phyloP scores from a whole-genome alignment of 805 yeast species.

The Pichia heedii region DNA sequence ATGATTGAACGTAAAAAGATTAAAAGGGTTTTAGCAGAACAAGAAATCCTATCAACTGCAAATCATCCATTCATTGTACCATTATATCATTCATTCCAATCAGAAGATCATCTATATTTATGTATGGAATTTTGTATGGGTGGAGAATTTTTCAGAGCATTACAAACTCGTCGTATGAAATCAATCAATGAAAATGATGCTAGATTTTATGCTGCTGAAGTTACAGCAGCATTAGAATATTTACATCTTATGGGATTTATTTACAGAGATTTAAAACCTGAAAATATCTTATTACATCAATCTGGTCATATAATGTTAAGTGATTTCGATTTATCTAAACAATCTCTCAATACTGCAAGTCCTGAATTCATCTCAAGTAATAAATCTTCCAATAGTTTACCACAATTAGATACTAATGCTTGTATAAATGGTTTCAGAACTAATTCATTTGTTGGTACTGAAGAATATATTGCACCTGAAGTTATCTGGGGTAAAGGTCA shows the following conservation, averaged over 20 bases:
- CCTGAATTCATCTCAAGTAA: conserved; percentile 52
- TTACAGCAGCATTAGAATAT: conserved; percentile 92
- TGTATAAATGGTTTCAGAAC: conserved; percentile 96
- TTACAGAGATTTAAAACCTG: conserved; percentile 94
- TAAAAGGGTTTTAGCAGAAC: conserved; percentile 92
- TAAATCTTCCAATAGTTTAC: conserved; percentile 32
- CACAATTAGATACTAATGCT: conserved; percentile 83
- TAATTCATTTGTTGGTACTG: conserved; percentile 97
- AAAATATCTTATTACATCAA: conserved; percentile 86
- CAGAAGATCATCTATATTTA: conserved; percentile 79
- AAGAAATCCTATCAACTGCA: conserved; percentile 88
- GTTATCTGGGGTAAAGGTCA: conserved; percentile 96
- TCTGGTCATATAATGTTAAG: conserved; percentile 97
- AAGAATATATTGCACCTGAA: conserved; percentile 97
- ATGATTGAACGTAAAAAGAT: conserved; percentile 94
- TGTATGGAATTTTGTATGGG: conserved; percentile 99
- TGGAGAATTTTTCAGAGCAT: conserved; percentile 94
- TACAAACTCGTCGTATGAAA: conserved; percentile 82
- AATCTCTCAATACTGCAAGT: conserved; percentile 63
- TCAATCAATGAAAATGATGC: conserved; percentile 87
- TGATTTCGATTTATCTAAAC: conserved; percentile 93
- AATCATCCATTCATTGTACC: conserved; percentile 98
- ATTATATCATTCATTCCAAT: conserved; percentile 90
- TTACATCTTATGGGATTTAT: conserved; percentile 95
- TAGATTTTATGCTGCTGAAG: conserved; percentile 91